Base-by-base conservation (phyloP, 345 rosid genomes). In the Capsella bursapastoris region DNA sequence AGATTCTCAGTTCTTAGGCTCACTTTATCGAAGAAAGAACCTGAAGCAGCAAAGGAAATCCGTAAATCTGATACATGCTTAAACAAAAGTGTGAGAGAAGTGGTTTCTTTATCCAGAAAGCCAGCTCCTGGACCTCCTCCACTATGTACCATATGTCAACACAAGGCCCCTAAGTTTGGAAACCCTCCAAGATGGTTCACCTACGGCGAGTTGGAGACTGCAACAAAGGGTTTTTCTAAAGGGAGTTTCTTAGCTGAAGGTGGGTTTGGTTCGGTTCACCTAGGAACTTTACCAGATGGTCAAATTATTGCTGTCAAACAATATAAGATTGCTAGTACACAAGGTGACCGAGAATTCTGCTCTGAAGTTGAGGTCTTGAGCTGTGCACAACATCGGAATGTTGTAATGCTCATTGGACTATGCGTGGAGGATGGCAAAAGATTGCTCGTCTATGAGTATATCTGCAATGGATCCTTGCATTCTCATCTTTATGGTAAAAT, bases 341-440 rank as follows among this genome's bases (percentile, higher is more conserved):
- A 95, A 82, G 99, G 99, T 67, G 97, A 95, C 74, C 57, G 75
- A 31, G 99, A 95, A 58, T 95, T 95, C 84, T 95, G 99, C 81
- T 88, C 99, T 13, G 99, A 95, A 79, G 99, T 95, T 59, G 97
- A 95, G 80, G 99, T 95, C 55, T 83, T 95, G 66, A 95, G 97
- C 75, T 92, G 99, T 73, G 99, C 99, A 22, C 99, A 95, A 75
- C 99, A 92, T 78, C 91, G 99, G 6, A 95, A 95, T 79, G 97
- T 92, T 68, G 99, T 95, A 8, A 89, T 87, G 88, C 83, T 95
- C 65, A 90, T 95, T 70, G 99, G 99, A 22, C 79, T 82, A 79
- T 92, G 99, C 29, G 86, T 95, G 15, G 99, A 95, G 68, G 89
- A 86, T 73, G 96, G 90, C 62, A 87, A 89, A 84, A 89, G 99